Percentiles rank a stretch among this genome's conserved stretches.
Conservation (phyloP, 192 early-diverging fungal genomes). For the Umbelopsis isabellina region DNA sequence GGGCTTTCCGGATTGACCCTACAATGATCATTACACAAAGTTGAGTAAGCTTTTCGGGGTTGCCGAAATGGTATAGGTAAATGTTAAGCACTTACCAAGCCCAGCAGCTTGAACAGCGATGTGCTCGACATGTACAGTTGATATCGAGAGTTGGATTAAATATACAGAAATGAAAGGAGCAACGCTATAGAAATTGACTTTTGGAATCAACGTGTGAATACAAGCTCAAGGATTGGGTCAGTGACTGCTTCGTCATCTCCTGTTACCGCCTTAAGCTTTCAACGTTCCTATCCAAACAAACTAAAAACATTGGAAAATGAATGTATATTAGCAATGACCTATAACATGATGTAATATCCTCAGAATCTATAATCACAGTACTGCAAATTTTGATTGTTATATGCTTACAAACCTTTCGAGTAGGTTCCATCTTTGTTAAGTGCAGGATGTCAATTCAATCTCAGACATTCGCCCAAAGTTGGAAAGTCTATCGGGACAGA, state of each 20-base stretch:
- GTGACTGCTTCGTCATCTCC: slow-evolving; percentile 1
- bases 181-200: not conserved
- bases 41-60: slow-evolving; percentile 3
- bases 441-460: not conserved
- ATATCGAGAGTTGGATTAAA: slow-evolving; percentile 5
- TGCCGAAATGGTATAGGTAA: not conserved
- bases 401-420: no score
- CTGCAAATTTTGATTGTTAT: no score
- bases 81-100: slow-evolving; percentile 43
- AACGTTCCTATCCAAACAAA: no score
- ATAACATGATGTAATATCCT: no score
- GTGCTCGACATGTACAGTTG: slow-evolving; percentile 41
- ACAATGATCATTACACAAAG: slow-evolving; percentile 16
- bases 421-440: no score
- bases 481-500: not conserved
- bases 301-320: no score
- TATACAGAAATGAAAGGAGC: slow-evolving; percentile 7
- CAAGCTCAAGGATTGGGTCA: not conserved
- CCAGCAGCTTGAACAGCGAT: slow-evolving; percentile 58
- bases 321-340: no score
- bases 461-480: not conserved
- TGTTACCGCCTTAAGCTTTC: no score
- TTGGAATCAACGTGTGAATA: slow-evolving; percentile 15
- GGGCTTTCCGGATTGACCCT: slow-evolving; percentile 50
- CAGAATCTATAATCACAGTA: no score